Conservation (phyloP, 768 basidiomycete species). For the Panaeolus papilionaceus region DNA sequence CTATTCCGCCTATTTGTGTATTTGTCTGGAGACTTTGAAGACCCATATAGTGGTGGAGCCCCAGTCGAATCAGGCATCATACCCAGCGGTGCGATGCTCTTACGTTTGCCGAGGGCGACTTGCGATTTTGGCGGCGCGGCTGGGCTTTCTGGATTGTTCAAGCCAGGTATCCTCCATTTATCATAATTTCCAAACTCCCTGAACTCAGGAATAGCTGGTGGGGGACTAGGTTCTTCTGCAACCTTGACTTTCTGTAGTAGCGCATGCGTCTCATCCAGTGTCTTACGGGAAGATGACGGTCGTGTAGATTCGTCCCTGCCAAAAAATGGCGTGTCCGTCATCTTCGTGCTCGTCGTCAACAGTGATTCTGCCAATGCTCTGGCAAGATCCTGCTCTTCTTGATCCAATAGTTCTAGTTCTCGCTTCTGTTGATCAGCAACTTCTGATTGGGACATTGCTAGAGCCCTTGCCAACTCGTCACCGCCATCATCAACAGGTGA, state of each 20-base stretch:
- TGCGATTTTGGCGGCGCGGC: neutral
- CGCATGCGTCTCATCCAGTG: neutral
- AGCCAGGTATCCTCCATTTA: constrained; percentile 27
- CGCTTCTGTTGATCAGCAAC: constrained; percentile 37
- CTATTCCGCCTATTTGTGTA: constrained; percentile 15
- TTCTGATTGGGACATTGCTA: constrained; percentile 58
- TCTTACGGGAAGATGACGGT: constrained; percentile 10
- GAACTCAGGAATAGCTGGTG: constrained; percentile 13
- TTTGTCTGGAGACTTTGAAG: neutral
- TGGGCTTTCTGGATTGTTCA: constrained; percentile 11
- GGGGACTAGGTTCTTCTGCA: constrained; percentile 6
- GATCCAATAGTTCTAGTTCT: constrained; percentile 40
- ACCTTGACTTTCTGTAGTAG: neutral
- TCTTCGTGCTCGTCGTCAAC: constrained; percentile 27
- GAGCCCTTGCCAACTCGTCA: constrained; percentile 51
- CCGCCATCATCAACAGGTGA: constrained; percentile 37
- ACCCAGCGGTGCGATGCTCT: neutral
- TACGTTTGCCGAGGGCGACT: constrained; percentile 6
- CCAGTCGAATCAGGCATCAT: neutral
- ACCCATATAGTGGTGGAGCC: constrained; percentile 15
- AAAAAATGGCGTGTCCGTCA: constrained; percentile 23
- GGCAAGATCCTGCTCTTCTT: constrained; percentile 73
- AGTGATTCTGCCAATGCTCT: constrained; percentile 58
- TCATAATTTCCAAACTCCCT: constrained; percentile 28
- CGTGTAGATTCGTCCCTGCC: neutral